Conservation (phyloP, 1,139 yeast genomes). For the Blastobotrys capitulatus region DNA sequence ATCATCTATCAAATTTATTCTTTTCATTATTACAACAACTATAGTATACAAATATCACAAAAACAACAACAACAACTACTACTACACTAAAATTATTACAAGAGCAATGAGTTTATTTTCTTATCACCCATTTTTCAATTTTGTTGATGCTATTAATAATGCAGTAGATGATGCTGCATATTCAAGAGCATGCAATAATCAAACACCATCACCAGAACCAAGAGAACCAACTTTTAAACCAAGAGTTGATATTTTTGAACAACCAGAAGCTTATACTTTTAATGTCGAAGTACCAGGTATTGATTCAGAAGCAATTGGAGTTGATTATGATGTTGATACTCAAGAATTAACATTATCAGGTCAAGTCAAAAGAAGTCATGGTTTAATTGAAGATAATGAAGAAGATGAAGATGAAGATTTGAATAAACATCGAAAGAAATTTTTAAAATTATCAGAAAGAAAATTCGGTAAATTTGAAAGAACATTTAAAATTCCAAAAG, state of each 20-base stretch:
- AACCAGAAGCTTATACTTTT: constrained; percentile 40
- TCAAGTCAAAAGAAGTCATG: constrained; percentile 5
- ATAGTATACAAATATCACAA: not conserved
- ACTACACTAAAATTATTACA: not conserved
- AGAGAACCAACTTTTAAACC: constrained; percentile 21
- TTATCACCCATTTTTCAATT: constrained; percentile 8
- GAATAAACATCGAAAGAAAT: constrained; percentile 1
- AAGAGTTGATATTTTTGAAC: constrained; percentile 50
- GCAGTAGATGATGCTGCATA: not conserved
- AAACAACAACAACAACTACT: too few species aligned
- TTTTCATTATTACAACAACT: too few species aligned
- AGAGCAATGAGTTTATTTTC: not conserved
- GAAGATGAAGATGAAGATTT: constrained; percentile 1
- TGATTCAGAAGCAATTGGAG: constrained; percentile 43
- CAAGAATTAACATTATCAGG: constrained; percentile 24
- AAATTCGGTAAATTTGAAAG: constrained; percentile 45
- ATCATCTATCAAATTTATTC: too few species aligned
- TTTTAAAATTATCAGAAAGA: constrained; percentile 18
- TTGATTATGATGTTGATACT: constrained; percentile 47
- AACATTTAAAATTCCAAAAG: constrained; percentile 46
- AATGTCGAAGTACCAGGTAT: constrained; percentile 53
- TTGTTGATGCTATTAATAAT: constrained; percentile 8
- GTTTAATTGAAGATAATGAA: not conserved
- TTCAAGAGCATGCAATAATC: not conserved
- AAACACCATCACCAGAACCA: too few species aligned